Evolutionary conservation across 768 basidiomycete species (phyloP).

Genomic region (Gelatoporia subvermispora): DNA sequence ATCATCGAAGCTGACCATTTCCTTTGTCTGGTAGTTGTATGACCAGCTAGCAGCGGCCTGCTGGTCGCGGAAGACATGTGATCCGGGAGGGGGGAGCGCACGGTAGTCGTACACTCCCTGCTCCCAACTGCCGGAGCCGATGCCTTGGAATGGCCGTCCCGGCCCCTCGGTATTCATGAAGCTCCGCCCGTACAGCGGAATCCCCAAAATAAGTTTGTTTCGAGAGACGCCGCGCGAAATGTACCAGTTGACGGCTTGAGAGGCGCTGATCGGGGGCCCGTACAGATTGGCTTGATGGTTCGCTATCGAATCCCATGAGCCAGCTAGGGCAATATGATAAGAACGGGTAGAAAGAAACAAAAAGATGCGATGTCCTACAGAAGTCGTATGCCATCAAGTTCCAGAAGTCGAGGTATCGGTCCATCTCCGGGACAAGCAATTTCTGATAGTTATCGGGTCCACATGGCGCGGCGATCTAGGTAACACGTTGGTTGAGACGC

Average conservation of each 20-base stretch:
- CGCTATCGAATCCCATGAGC: conserved; percentile 67
- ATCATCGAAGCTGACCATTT: conserved; percentile 82
- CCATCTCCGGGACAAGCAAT: conserved; percentile 79
- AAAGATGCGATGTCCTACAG: conserved; percentile 34
- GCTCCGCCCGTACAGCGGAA: conserved; percentile 91
- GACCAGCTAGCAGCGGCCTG: conserved; percentile 74
- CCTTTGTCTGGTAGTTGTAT: conserved; percentile 67
- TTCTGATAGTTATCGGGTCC: conserved; percentile 83
- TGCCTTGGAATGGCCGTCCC: conserved; percentile 70
- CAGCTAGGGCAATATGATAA: conserved; percentile 37
- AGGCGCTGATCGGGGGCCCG: conserved; percentile 58
- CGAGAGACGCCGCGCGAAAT: conserved; percentile 62
- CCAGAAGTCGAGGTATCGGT: conserved; percentile 88
- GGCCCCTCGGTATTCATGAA: conserved; percentile 85
- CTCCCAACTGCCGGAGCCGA: conserved; percentile 91
- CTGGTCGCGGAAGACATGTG: conserved; percentile 62
- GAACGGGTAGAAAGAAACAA: too few species aligned
- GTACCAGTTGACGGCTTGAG: conserved; percentile 69
- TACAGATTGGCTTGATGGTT: conserved; percentile 87
- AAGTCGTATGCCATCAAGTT: conserved; percentile 96
- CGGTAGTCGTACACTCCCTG: conserved; percentile 91
- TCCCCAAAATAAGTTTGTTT: conserved; percentile 81
- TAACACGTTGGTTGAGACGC: conserved; percentile 6
- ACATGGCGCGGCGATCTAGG: conserved; percentile 87
- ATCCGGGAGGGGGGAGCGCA: conserved; percentile 72